Base-by-base conservation (phyloP, 805 yeast genomes). In the Candida takata region DNA sequence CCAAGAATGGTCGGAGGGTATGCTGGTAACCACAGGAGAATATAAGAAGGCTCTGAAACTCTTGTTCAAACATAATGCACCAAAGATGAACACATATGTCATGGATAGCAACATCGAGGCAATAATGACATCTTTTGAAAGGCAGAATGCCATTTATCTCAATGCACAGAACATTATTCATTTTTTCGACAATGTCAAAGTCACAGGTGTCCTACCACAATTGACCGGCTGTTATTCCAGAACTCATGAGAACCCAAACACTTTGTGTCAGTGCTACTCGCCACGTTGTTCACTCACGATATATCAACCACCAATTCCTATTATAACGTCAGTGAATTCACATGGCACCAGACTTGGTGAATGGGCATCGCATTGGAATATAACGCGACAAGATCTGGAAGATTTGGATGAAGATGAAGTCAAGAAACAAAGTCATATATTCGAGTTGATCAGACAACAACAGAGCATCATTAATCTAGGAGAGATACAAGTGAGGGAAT, bases 351-450 rank as follows among this genome's bases (percentile, higher is more conserved):
- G 61, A 2, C 56, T 67, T 5, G 66, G 65, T 2, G 76, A 76
- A 40, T 79, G 86, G 86, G 73, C 77, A 0, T 66, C 73, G 8
- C 79, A 77, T 47, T 79, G 85, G 86, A 67, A 72, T 33, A 45
- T 79, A 11, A 64, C 79, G 0, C 65, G 68, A 3, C 75, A 71
- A 17, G 80, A 77, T 32, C 51, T 78, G 19, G 54, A 64, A 15
- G 69, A 63, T n/a, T 59, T 74, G 7, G 76, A 69, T 35, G 68
- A 69, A 9, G 55, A 58, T 9, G 73, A 75, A 36, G 64, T 77
- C n/a, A 75, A 74, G 48, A 67, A 76, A 25, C 95, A 85, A 53
- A 79, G 84, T 37, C 76, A 79, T 38, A 70, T 84, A 4, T 86
- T 81, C 57, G 95, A 85, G 52, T 60, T 84, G 32, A 73, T 85